Evolutionary conservation across 139 green algal genomes (phyloP), one percentile per base, ranked within the genome.

Genomic region (Microglena sp.): DNA sequence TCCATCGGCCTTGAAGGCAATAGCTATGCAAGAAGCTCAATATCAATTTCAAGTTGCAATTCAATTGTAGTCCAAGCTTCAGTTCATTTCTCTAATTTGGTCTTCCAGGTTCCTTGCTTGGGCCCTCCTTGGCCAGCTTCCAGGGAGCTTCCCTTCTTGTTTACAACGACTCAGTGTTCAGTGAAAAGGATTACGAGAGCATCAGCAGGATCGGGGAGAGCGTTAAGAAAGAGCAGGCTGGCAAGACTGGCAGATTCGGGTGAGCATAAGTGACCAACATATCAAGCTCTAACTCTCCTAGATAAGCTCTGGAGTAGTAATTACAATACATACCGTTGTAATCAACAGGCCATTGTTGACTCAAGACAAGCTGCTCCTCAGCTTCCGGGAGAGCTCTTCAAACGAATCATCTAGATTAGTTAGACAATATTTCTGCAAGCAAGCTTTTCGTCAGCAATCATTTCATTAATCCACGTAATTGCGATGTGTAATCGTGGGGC

Each of bases 121-220:
- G 11, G 0, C 55, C 68, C 8, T 35, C 28, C 2, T 71, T 93
- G 69, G 67, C 60, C 1, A 30, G 33, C 33, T 88, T 88, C 67
- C 85, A 91, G 62, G 81, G 86, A 11, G 71, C 82, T 2, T 74
- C 84, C 3, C 71, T 92, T 56, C 71, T 89, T 1, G 84, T 79
- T 26, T 83, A 78, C 79, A 93, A 94, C 72, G 71, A 90, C 57
- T 74, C 60, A 8, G 44, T 81, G 7, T 92, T 94, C 68, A 83
- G 64, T 15, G 74, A 77, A n/a, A 43, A 32, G 0, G 84, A 94
- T 55, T 84, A 90, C 58, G 61, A 80, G 36, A 84, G 71, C 54
- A 93, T 93, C 72, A 83, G 67, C 59, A 75, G 74, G 22, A 77
- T 93, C 18, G 87, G 87, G 0, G 76, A 89, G 71, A 86, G 73